Evolutionary conservation across 2,329 filamentous ascomycete genomes (phyloP), one percentile per base, ranked within the genome.

Genomic region (Lasiodiplodia gonubiensis): DNA sequence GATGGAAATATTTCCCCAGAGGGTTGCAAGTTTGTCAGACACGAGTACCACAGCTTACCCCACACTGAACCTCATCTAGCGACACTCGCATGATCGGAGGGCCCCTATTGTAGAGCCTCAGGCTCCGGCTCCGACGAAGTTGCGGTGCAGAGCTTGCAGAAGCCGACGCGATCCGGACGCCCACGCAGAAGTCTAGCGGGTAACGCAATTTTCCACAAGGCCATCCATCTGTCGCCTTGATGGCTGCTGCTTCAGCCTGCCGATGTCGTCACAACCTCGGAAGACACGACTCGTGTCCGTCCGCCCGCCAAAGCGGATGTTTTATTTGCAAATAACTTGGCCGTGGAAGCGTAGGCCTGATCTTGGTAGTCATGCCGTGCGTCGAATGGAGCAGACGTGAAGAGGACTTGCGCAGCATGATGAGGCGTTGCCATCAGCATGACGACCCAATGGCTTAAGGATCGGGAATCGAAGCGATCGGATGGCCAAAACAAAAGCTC

Each of bases 191-290:
- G 35, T 39, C 16, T 16, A 42, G 37, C 14, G 37, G 21, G 42
- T 21, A 46, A 46, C 42, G 42, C 3, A 46, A n/a, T 21, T 16
- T 46, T 46, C 42, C 10, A 12, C 23, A 37, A 21, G 14, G 18
- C 16, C 18, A 30, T 48, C 10, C 25, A 27, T 16, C 14, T 42
- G 23, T 21, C 7, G 35, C 39, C 25, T 48, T 42, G 12, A 49
- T 60, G 39, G 57, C 30, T 60, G 39, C 30, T 61, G 39, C 39
- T 46, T 30, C 23, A 33, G 39, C 57, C 25, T 48, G 12, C 23
- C 57, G n/a, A 49, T 61, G 39, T 48, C 57, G 57, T 61, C 57
- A 61, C 57, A 48, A 30, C 57, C 57, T 61, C 57, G 57, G 57
- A 42, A 48, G 18, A 27, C 39, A 48, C 39, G 57, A 35, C 16